Conservation (phyloP, 768 basidiomycete species). For the Imleria badia region DNA sequence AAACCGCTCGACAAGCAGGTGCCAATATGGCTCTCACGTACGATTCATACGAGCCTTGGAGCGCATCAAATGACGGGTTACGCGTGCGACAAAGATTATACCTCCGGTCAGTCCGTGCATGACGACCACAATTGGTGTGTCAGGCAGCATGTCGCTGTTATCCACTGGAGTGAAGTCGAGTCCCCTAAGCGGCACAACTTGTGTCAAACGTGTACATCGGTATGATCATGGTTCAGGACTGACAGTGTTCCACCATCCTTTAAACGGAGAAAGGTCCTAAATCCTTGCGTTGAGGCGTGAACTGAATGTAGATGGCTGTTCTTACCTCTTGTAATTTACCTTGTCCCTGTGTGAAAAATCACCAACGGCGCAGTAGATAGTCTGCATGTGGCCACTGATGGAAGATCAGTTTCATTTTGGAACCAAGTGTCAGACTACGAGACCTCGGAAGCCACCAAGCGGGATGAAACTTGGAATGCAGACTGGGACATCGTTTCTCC, state of each 20-base stretch:
- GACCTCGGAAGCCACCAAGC: constrained; percentile 37
- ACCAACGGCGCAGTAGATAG: constrained; percentile 31
- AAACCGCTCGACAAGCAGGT: constrained; percentile 65
- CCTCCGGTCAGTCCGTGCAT: constrained; percentile 35
- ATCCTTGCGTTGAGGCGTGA: constrained; percentile 5
- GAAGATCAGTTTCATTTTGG: constrained; percentile 14
- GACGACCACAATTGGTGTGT: constrained; percentile 34
- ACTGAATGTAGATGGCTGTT: background rate
- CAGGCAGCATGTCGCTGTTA: constrained; percentile 15
- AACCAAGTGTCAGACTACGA: background rate
- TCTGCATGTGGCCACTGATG: constrained; percentile 33
- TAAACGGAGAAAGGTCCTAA: constrained; percentile 29
- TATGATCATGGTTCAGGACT: constrained; percentile 10
- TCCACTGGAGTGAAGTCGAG: constrained; percentile 34
- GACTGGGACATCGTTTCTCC: constrained; percentile 31
- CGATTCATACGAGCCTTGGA: constrained; percentile 79
- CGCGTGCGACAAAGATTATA: constrained; percentile 8
- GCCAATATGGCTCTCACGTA: constrained; percentile 84
- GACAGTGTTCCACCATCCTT: constrained; percentile 35
- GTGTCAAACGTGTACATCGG: background rate
- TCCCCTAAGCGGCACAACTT: constrained; percentile 19
- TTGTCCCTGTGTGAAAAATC: constrained; percentile 33
- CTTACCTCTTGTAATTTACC: constrained; percentile 32
- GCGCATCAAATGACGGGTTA: constrained; percentile 2
- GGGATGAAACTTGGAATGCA: constrained; percentile 28